Evolutionary conservation across 306 rosid species (phyloP), one percentile per base, ranked within the genome.

Genomic region (Prosopis cineraria): DNA sequence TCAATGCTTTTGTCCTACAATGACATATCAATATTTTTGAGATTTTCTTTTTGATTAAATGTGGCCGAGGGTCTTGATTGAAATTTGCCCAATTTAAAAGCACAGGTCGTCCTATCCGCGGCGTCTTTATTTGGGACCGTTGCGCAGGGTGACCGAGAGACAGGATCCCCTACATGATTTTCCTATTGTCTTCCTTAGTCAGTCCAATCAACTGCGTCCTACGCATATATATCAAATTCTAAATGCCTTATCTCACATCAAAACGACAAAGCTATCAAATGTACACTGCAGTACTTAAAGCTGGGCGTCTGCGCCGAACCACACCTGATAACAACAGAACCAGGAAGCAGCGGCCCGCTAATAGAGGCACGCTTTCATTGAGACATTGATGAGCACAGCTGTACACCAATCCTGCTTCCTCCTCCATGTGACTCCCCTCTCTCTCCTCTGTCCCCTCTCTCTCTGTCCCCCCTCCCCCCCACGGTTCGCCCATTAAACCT

Each of bases 351-450:
- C 66, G 72, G 72, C 77, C 56, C 55, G 81, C 67, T 9, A 62
- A 78, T 4, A 68, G 59, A 73, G 73, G 55, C 52, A 78, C 66
- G 65, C 77, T 56, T 75, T 73, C 73, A 43, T 76, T 44, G 62
- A 25, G 31, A 31, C 87, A 88, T 86, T 90, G 83, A 91, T 88
- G 82, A 80, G 2, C 75, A 82, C 92, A 90, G 93, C 95, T 93
- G 98, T 83, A 73, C 63, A 31, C 87, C 89, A 81, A 52, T 84
- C 48, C 65, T 45, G 71, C 68, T 75, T 67, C 85, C 82, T 40
- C 29, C 87, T 68, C 52, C 97, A 94, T 85, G 97, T 94, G 98
- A 90, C 77, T 24, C 25, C 72, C 22, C 27, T 5, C 76, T 36
- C 64, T 75, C 74, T 70, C 77, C 52, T 22, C 31, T 66, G 19